These are phyloP conservation scores for Solanum sejunctum DNA, from an alignment of 257 asterid genomes.

Conservation along the genomic window DNA sequence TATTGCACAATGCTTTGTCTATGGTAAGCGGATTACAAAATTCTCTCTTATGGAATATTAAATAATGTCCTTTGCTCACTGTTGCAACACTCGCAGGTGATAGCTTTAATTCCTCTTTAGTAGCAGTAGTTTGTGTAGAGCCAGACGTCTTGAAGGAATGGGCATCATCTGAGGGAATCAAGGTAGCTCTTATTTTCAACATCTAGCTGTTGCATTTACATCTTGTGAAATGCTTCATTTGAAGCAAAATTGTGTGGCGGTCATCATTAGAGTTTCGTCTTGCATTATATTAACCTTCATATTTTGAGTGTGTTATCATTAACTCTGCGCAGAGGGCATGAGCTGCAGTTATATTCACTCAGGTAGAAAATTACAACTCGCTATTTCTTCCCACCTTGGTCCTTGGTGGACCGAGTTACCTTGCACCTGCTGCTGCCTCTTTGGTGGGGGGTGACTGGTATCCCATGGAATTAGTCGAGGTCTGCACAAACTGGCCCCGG, in stretches of 20 bases:
- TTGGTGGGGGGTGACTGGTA: background rate
- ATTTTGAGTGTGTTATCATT: background rate
- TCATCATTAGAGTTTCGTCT: background rate
- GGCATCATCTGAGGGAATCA: constrained; percentile 81
- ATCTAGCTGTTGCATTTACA: background rate
- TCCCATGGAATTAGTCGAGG: background rate
- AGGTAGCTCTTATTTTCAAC: constrained; percentile 29
- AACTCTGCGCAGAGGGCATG: background rate
- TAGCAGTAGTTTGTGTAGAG: constrained; percentile 70
- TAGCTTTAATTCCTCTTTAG: constrained; percentile 80
- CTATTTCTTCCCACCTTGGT: background rate
- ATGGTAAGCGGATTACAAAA: constrained; percentile 41
- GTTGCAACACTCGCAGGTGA: constrained; percentile 41
- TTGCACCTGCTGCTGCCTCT: background rate
- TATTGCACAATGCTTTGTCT: constrained; percentile 77
- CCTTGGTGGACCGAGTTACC: background rate
- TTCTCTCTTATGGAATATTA: background rate
- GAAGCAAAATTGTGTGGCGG: background rate
- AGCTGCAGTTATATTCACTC: background rate
- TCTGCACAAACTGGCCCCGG: background rate
- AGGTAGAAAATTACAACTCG: background rate
- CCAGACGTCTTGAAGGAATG: constrained; percentile 73
- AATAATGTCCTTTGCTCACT: constrained; percentile 9
- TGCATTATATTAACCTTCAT: background rate
- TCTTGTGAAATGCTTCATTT: background rate